A percentile compares a stretch with the other conserved stretches of the same genome.
Conservation (phyloP, 1,284 basidiomycete genomes). For the Schizophyllum commune region DNA sequence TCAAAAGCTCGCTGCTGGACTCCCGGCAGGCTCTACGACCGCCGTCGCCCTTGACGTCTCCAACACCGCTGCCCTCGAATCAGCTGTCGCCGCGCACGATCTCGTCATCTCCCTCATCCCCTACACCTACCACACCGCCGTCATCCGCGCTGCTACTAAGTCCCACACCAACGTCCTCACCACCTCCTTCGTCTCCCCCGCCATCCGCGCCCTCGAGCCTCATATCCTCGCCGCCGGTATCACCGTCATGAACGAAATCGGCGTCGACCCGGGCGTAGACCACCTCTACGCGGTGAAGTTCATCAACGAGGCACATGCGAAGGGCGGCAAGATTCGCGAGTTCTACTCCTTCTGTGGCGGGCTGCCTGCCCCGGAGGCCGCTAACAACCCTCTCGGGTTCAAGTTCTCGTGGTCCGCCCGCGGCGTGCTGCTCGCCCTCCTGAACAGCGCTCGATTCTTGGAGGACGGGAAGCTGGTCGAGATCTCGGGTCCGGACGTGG, state of each 20-base stretch:
- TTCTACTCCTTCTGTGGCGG: conserved; percentile 98
- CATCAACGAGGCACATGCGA: conserved; percentile 88
- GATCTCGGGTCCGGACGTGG: conserved; percentile 69
- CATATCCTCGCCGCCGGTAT: conserved; percentile 89
- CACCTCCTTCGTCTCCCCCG: conserved; percentile 89
- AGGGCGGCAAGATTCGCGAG: conserved; percentile 93
- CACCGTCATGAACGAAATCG: conserved; percentile 97
- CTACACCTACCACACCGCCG: conserved; percentile 86
- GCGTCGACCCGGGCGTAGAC: conserved; percentile 92
- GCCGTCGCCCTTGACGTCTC: conserved; percentile 83
- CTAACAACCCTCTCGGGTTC: conserved; percentile 96
- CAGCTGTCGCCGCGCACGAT: conserved; percentile 80
- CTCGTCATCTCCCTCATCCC: conserved; percentile 96
- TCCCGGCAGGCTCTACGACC: conserved; percentile 50
- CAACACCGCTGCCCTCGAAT: conserved; percentile 67
- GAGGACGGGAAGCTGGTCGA: conserved; percentile 57
- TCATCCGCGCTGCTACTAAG: conserved; percentile 95
- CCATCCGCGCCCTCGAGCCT: conserved; percentile 83
- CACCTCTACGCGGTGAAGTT: conserved; percentile 97
- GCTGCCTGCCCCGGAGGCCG: conserved; percentile 84
- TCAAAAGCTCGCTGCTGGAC: conserved; percentile 57
- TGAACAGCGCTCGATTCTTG: conserved; percentile 85
- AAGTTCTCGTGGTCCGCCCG: conserved; percentile 99
- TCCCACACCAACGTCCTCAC: conserved; percentile 94
- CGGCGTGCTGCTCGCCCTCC: conserved; percentile 90